Conservation (phyloP, 2,329 filamentous ascomycete genomes). For the Phialophora chinensis region DNA sequence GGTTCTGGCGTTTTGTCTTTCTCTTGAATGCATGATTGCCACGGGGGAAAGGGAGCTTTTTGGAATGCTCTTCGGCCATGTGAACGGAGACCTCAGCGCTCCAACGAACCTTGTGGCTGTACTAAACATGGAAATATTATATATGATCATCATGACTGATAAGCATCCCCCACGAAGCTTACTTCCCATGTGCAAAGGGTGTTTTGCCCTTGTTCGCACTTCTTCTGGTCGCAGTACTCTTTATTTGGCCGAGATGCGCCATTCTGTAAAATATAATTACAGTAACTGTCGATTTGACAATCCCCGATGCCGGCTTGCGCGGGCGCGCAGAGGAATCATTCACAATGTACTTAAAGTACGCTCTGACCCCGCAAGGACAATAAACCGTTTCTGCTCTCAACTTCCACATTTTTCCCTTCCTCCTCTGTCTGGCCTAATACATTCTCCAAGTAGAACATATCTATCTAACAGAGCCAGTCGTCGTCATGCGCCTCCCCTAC, state of each 20-base stretch:
- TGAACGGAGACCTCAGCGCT: neutral
- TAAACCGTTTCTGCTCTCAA: neutral
- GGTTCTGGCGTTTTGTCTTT: neutral
- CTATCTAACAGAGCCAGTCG: neutral
- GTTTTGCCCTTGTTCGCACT: neutral
- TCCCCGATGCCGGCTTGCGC: neutral
- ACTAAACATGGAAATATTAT: neutral
- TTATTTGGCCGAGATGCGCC: neutral
- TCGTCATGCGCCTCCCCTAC: constrained; percentile 48
- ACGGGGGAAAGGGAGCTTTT: neutral
- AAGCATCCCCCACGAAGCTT: neutral
- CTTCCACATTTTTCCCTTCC: neutral
- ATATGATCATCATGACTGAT: neutral
- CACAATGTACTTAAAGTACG: neutral
- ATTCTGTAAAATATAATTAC: neutral
- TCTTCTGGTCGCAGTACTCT: neutral
- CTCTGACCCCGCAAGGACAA: neutral
- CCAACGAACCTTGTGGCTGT: neutral
- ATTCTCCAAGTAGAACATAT: neutral
- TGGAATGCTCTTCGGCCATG: neutral
- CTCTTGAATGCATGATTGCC: neutral
- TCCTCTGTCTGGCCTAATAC: neutral
- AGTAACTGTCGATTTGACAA: neutral
- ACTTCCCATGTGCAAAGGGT: neutral
- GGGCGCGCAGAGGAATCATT: neutral